Evolutionary conservation across 164 flowering plant species (phyloP), one percentile per base, ranked within the genome.

Genomic region (Vitis rotundifolia): DNA sequence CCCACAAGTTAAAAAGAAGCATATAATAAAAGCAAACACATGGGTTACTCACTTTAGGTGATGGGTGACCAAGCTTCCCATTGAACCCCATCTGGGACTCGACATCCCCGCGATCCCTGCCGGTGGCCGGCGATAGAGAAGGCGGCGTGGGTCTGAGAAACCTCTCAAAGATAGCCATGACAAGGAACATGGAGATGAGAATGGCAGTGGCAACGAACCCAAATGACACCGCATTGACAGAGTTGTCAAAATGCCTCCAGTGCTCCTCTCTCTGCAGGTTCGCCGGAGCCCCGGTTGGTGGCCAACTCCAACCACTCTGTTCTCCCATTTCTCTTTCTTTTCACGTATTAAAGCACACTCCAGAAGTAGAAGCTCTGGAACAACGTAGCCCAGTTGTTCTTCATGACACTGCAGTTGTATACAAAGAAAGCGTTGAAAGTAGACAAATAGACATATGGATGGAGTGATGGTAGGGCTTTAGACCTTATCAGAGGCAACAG

Each of bases 201-300:
- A 93, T 82, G 59, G 98, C 98, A 53, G 98, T 93, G 53, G 98
- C 98, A 2, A 91, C 93, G 69, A 93, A 91, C 49, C 97, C 97
- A 73, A 91, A 93, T 3, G 98, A 93, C 53, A 93, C 90, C 3
- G 97, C 97, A 79, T 88, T 91, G 13, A 90, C 93, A 1, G 97
- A 87, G 84, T 79, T 84, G 68, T 88, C 93, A 61, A 87, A 89
- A 22, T 84, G 88, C 61, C 79, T 83, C 91, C 87, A 82, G 65
- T 84, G 83, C n/a, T 84, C 91, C 54, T 87, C 91, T 71, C 79
- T 86, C 59, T 75, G 81, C 49, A 71, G n/a, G 54, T 72, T 67
- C 12, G 70, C 29, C 12, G 91, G 90, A 19, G 89, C 80, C 19
- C 71, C 78, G 8, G 81, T 67, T 57, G 89, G 87, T 9, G 76